These are phyloP conservation scores for Sarocladiaceae sp. DNA, from an alignment of 2,329 filamentous ascomycete species.

Conservation along the genomic window DNA sequence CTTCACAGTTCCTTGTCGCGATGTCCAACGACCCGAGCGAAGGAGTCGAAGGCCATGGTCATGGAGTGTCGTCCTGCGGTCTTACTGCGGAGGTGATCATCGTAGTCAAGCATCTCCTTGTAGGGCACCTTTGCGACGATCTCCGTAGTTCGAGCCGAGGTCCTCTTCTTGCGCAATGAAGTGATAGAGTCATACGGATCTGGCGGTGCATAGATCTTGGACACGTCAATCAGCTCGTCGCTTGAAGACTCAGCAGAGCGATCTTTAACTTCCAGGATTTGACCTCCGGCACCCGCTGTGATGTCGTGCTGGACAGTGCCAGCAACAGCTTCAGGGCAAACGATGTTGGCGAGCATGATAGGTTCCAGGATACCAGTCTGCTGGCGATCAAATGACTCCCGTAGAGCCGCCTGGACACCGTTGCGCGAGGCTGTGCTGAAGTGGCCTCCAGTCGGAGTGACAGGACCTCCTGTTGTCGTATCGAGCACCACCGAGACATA, in stretches of 20 bases:
- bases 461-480: slow-evolving; percentile 46
- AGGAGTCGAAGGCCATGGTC: slow-evolving; percentile 55
- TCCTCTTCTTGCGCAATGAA: slow-evolving; percentile 51
- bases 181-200: slow-evolving; percentile 70
- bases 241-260: slow-evolving; percentile 35
- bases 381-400: slow-evolving; percentile 49
- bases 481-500: slow-evolving; percentile 68
- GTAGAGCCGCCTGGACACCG: slow-evolving; percentile 67
- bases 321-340: slow-evolving; percentile 75
- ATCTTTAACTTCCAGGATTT: slow-evolving; percentile 68
- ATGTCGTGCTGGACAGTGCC: slow-evolving; percentile 82
- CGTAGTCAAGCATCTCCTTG: slow-evolving; percentile 94
- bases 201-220: slow-evolving; percentile 78
- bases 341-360: slow-evolving; percentile 86
- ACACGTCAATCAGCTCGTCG: slow-evolving; percentile 56
- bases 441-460: slow-evolving; percentile 63
- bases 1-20: slow-evolving; percentile 44
- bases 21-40: slow-evolving; percentile 50
- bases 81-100: slow-evolving; percentile 82
- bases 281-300: slow-evolving; percentile 64
- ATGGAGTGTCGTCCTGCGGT: slow-evolving; percentile 73
- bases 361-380: slow-evolving; percentile 78
- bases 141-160: slow-evolving; percentile 46
- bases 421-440: slow-evolving; percentile 57
- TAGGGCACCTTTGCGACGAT: slow-evolving; percentile 86